Conservation (phyloP, 2,329 filamentous ascomycete species). For the Microsporum canis region DNA sequence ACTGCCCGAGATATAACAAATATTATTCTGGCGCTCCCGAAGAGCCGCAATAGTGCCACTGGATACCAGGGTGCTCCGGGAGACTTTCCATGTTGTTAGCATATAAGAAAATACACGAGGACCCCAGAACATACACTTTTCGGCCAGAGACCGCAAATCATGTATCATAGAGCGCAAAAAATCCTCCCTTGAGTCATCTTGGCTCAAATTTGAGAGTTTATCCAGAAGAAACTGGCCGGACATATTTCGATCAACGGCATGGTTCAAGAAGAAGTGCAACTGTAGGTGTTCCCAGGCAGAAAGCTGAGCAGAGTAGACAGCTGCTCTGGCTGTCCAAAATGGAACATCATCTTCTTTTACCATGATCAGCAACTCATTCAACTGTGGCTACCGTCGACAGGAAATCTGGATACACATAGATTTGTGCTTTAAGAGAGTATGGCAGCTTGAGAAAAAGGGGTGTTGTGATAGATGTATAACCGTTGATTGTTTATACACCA, state of each 20-base stretch:
- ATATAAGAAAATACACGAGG: neutral
- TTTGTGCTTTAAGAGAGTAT: neutral
- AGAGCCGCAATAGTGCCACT: constrained; percentile 2
- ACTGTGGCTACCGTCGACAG: neutral
- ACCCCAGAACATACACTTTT: neutral
- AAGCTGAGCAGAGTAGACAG: neutral
- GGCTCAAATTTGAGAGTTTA: neutral
- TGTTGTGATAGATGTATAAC: too few relatives aligned
- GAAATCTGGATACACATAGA: neutral
- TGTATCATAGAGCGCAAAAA: neutral
- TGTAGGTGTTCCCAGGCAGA: neutral
- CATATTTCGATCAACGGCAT: neutral
- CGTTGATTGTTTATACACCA: too few relatives aligned
- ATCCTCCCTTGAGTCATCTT: neutral
- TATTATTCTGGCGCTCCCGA: neutral
- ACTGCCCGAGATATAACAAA: constrained; percentile 9
- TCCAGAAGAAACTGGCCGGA: neutral
- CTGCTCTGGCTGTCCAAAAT: neutral
- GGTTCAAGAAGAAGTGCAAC: neutral
- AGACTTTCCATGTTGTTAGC: neutral
- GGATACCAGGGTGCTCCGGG: neutral
- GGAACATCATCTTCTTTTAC: neutral
- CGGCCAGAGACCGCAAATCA: neutral
- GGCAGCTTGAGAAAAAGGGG: too few relatives aligned
- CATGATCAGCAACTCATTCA: neutral